Percentiles rank a stretch among this genome's conserved stretches.
Evolutionary conservation across 148 eudicot species (phyloP).

Genomic region (Rhododendron griersonianum): DNA sequence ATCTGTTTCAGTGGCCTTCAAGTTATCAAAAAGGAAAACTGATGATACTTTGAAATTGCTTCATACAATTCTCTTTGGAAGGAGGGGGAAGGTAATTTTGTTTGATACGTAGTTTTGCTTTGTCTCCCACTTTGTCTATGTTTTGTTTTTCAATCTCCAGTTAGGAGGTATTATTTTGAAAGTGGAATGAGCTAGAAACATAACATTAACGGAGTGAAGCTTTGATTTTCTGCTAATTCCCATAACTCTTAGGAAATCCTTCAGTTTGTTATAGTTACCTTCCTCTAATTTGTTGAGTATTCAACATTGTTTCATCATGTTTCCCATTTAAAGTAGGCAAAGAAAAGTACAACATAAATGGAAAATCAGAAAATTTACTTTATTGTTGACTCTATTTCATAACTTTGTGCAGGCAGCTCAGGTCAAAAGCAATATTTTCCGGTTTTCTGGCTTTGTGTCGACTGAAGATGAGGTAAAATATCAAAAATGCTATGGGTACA

Average conservation of each 20-base stretch:
- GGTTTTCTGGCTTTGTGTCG: slow-evolving; percentile 93
- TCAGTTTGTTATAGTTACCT: background rate
- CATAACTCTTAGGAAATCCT: background rate
- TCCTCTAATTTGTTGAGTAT: background rate
- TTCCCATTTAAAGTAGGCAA: background rate
- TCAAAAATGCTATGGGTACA: too few species aligned
- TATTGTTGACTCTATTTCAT: background rate
- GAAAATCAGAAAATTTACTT: background rate
- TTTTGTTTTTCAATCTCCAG: background rate
- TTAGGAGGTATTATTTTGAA: background rate
- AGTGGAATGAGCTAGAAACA: background rate
- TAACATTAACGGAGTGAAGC: background rate
- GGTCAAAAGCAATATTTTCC: slow-evolving; percentile 66
- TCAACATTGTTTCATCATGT: background rate
- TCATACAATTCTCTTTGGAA: slow-evolving; percentile 70
- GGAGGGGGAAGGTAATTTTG: slow-evolving; percentile 78
- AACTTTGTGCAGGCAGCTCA: slow-evolving; percentile 61
- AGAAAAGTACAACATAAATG: background rate
- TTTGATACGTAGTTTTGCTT: background rate
- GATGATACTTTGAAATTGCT: slow-evolving; percentile 74
- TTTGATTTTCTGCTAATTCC: background rate
- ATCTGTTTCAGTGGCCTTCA: slow-evolving; percentile 68
- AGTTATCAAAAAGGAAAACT: slow-evolving; percentile 67
- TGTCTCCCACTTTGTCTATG: background rate
- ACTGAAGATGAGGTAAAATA: slow-evolving; percentile 74